Base-by-base conservation (phyloP, 306 rosid species). In the Pyrus pyrifolia region DNA sequence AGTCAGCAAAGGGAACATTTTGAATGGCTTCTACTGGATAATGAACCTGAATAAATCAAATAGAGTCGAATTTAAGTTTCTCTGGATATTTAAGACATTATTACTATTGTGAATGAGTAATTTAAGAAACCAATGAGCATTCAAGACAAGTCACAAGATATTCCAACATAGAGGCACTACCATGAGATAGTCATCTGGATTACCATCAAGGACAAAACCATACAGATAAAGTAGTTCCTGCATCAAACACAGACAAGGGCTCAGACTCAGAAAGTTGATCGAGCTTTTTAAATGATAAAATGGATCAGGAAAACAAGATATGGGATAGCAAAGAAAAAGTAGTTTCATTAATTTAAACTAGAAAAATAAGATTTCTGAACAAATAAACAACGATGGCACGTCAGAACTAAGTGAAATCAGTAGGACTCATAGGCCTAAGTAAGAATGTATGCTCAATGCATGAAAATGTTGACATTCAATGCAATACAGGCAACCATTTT, bases 131-230 rank as follows among this genome's bases (percentile, higher is more conserved):
- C 58, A 59, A 40, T 46, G 13, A 67, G 66, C 49, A 46, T 55
- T 72, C 27, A 33, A 10, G 29, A 49, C 5, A 69, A 71, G 73
- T 68, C 68, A 27, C 59, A 72, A 67, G 69, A 76, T 67, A 79
- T n/a, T 10, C 10, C 53, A 10, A 71, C 67, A 63, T 45, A 64
- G 74, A 81, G 68, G 66, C 46, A 73, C 84, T 95, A 95, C 99
- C 99, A 95, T 95, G 81, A 95, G 93, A 83, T 90, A 95, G 80
- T 95, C 97, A 78, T 95, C 97, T 53, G 92, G 92, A 89, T 92
- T 92, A 75, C 82, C 85, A 77, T 89, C 92, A 45, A 90, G 71
- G 79, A 87, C 96, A 27, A 95, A 95, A 59, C 97, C 99, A 76
- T 95, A 92, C 46, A 92, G 84, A 87, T 95, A 93, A 33, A 95